These are phyloP conservation scores for Microstegium vimineum DNA, from an alignment of 176 grass and related monocot genomes.

Conservation along the genomic window DNA sequence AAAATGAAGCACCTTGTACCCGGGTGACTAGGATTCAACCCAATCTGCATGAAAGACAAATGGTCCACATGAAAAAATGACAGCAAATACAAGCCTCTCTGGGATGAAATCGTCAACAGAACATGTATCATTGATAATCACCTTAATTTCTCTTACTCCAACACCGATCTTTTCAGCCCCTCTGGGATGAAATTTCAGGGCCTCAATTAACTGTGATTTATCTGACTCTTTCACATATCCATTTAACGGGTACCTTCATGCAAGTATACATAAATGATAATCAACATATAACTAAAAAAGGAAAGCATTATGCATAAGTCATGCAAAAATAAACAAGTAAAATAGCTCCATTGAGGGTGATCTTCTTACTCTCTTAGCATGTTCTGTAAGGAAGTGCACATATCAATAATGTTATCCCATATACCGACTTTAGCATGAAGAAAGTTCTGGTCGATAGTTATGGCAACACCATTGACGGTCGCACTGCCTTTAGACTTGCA, in stretches of 20 bases:
- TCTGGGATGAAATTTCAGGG: slow-evolving; percentile 56
- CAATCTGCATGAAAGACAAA: slow-evolving; percentile 19
- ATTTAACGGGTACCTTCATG: slow-evolving; percentile 62
- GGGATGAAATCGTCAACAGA: no score
- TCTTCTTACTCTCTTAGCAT: slow-evolving; percentile 83
- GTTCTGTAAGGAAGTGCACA: slow-evolving; percentile 58
- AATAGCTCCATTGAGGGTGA: not conserved
- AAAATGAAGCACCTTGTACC: slow-evolving; percentile 35
- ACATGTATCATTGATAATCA: slow-evolving; percentile 16
- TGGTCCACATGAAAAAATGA: not conserved
- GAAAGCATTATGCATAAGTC: not conserved
- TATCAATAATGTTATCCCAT: slow-evolving; percentile 74
- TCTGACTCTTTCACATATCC: slow-evolving; percentile 47
- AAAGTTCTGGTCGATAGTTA: slow-evolving; percentile 26
- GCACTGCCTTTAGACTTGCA: slow-evolving; percentile 15
- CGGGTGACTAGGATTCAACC: slow-evolving; percentile 40
- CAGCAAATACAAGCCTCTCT: not conserved
- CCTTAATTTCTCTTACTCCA: slow-evolving; percentile 45
- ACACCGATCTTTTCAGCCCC: slow-evolving; percentile 33
- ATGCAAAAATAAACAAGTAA: not conserved
- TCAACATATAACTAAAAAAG: not conserved
- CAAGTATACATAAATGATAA: slow-evolving; percentile 21
- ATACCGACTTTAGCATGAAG: slow-evolving; percentile 46
- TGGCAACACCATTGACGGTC: slow-evolving; percentile 3
- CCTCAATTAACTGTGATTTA: slow-evolving; percentile 54